These are phyloP conservation scores for Blastocrithidia nonstop DNA, from an alignment of 208 protist genomes.

Conservation along the genomic window DNA sequence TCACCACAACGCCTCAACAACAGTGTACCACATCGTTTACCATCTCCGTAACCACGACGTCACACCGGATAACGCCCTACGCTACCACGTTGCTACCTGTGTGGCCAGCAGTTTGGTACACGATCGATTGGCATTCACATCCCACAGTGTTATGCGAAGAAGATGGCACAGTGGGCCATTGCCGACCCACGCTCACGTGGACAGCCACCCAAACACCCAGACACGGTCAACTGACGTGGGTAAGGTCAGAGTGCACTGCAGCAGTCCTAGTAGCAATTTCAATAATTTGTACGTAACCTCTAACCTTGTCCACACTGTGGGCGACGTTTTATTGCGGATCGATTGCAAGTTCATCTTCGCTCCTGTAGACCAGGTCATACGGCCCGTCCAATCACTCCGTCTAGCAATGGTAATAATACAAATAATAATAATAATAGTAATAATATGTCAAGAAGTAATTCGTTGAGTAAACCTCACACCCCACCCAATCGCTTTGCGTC, in stretches of 20 bases:
- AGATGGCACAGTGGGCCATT: constrained; percentile 61
- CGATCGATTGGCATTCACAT: constrained; percentile 76
- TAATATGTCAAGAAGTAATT: too few relatives aligned
- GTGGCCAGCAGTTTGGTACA: constrained; percentile 74
- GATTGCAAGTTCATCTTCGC: constrained; percentile 76
- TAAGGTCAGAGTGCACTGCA: constrained; percentile 15
- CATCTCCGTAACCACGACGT: too few relatives aligned
- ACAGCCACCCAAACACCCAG: constrained; percentile 47
- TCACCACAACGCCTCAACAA: too few relatives aligned
- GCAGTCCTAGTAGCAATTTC: constrained; percentile 74
- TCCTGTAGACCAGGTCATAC: constrained; percentile 72
- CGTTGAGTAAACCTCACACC: too few relatives aligned
- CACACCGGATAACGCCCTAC: constrained; percentile 8
- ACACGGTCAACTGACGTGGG: constrained; percentile 44
- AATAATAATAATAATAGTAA: too few relatives aligned
- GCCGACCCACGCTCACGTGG: constrained; percentile 54
- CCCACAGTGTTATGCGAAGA: constrained; percentile 82
- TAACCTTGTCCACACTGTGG: constrained; percentile 82
- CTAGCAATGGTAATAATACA: background rate
- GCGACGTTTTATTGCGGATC: constrained; percentile 76
- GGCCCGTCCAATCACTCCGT: constrained; percentile 13
- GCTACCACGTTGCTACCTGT: constrained; percentile 72
- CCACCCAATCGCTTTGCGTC: too few relatives aligned
- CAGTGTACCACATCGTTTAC: too few relatives aligned
- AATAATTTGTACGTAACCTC: constrained; percentile 78